These are phyloP conservation scores for Miamiensis avidus DNA, from an alignment of 169 alveolate genomes.

Conservation along the genomic window DNA sequence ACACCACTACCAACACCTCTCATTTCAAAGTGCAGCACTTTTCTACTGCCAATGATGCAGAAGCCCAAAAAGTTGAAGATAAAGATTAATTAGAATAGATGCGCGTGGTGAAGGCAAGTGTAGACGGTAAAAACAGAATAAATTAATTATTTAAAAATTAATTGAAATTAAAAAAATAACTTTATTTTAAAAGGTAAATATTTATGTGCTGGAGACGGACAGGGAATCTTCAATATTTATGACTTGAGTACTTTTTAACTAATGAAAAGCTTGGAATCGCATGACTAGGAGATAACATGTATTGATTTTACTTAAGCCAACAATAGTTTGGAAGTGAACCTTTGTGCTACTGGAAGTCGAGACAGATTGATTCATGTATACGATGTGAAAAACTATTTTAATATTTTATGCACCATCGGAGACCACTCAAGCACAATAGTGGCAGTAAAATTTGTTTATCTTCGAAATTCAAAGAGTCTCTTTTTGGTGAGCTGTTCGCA, in stretches of 20 bases:
- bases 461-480: not conserved
- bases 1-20: conserved; percentile 1
- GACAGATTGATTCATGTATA: conserved; percentile 21
- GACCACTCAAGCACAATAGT: conserved; percentile 37
- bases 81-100: not conserved
- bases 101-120: not conserved
- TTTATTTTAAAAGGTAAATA: not conserved
- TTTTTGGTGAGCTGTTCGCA: conserved; percentile 19
- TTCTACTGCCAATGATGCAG: too few relatives aligned
- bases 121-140: not conserved
- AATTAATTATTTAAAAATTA: too few relatives aligned
- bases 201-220: not conserved
- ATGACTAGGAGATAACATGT: conserved; percentile 16
- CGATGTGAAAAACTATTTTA: conserved; percentile 13
- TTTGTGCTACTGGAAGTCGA: conserved; percentile 30
- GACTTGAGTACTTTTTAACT: not conserved
- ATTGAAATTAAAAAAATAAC: too few relatives aligned
- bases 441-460: conserved; percentile 5
- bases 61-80: not conserved
- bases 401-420: conserved; percentile 3
- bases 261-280: conserved; percentile 13
- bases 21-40: not conserved
- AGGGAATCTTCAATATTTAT: not conserved
- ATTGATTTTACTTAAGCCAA: conserved; percentile 7
- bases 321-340: not conserved